These are phyloP conservation scores for Russula virescens DNA, from an alignment of 768 basidiomycete genomes.

Conservation along the genomic window DNA sequence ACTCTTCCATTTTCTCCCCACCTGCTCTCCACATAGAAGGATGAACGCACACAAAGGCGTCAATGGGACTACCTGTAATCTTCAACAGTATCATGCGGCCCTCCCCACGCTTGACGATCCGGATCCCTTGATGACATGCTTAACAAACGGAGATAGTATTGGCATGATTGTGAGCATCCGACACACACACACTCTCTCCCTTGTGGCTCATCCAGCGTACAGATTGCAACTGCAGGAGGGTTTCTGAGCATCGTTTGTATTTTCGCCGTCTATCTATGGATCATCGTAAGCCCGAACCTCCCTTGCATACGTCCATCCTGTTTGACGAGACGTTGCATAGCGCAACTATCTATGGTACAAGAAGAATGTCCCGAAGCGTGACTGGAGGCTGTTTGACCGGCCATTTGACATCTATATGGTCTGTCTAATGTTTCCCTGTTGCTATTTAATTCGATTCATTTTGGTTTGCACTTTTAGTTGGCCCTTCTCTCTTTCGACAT, in stretches of 20 bases:
- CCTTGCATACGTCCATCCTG: too few species aligned
- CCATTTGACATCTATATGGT: constrained; percentile 34
- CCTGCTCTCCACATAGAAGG: not conserved
- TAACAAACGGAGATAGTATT: constrained; percentile 34
- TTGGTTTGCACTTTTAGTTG: constrained; percentile 26
- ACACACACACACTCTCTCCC: not conserved
- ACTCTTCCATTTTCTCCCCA: too few species aligned
- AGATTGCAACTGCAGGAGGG: constrained; percentile 35
- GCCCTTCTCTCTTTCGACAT: constrained; percentile 32
- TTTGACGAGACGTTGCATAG: not conserved
- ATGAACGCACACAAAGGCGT: not conserved
- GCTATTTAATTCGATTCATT: not conserved
- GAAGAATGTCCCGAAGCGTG: not conserved
- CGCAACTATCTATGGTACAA: constrained; percentile 8
- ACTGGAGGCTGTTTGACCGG: too few species aligned
- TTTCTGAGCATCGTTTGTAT: constrained; percentile 1
- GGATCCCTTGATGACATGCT: constrained; percentile 21
- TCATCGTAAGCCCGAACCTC: constrained; percentile 1
- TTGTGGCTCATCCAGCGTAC: not conserved
- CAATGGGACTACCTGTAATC: constrained; percentile 5
- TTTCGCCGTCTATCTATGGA: not conserved
- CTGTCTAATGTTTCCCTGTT: not conserved
- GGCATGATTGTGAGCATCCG: constrained; percentile 31
- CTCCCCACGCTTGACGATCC: not conserved
- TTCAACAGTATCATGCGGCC: not conserved